These are phyloP conservation scores for Lentinula novae-zelandiae DNA, from an alignment of 1,284 basidiomycete species.

Conservation along the genomic window DNA sequence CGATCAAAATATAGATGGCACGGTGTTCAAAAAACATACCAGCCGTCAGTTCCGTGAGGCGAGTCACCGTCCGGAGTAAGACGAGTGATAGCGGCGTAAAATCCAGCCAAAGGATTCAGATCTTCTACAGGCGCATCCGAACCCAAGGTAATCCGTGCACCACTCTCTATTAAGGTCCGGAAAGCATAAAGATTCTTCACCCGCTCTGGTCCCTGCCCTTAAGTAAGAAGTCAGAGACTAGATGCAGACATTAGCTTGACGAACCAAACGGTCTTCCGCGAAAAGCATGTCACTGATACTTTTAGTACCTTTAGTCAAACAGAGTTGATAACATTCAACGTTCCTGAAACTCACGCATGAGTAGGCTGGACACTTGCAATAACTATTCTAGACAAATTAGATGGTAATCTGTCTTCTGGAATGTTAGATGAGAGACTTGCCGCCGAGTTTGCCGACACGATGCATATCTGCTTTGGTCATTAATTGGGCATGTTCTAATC, in stretches of 20 bases:
- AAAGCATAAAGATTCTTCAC: slow-evolving; percentile 87
- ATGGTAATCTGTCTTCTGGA: slow-evolving; percentile 4
- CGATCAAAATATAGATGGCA: neutral
- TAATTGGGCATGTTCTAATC: slow-evolving; percentile 91
- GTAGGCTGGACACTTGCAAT: slow-evolving; percentile 86
- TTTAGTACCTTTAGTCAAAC: neutral
- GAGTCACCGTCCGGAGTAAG: slow-evolving; percentile 69
- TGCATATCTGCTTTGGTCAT: slow-evolving; percentile 69
- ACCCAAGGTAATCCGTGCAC: slow-evolving; percentile 68
- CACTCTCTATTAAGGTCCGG: slow-evolving; percentile 61
- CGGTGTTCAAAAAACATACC: slow-evolving; percentile 43
- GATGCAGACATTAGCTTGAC: neutral
- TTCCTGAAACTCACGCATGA: slow-evolving; percentile 62
- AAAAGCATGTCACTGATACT: slow-evolving; percentile 90
- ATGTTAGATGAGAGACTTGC: slow-evolving; percentile 33
- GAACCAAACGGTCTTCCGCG: slow-evolving; percentile 70
- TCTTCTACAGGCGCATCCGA: slow-evolving; percentile 90
- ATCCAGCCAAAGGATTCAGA: slow-evolving; percentile 72
- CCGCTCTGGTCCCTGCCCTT: slow-evolving; percentile 71
- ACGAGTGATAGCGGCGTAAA: slow-evolving; percentile 84
- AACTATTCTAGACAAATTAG: slow-evolving; percentile 34
- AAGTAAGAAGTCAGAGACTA: neutral
- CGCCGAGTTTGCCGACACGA: slow-evolving; percentile 73
- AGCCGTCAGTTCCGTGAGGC: slow-evolving; percentile 80
- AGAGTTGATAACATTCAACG: neutral